These are phyloP conservation scores for Phytophthora fragariae DNA, from an alignment of 352 stramenopile species.

Conservation along the genomic window DNA sequence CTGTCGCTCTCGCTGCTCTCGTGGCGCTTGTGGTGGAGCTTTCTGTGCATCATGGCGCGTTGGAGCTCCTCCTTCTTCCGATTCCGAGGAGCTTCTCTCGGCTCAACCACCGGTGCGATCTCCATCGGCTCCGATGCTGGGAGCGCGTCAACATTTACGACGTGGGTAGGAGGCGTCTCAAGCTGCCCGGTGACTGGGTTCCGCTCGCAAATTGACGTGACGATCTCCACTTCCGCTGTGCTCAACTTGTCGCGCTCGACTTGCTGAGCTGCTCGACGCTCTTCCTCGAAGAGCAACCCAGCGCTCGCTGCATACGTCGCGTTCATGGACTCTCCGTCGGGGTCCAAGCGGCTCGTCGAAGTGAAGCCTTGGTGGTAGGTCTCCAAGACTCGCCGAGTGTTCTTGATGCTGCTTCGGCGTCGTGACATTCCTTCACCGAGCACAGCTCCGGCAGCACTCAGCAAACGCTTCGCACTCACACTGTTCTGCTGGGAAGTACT, in stretches of 20 bases:
- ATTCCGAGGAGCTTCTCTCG: constrained; percentile 21
- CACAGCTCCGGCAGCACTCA: constrained; percentile 5
- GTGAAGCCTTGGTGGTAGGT: constrained; percentile 51
- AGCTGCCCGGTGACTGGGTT: constrained; percentile 54
- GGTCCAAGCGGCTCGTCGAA: constrained; percentile 37
- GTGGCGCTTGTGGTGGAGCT: constrained; percentile 6
- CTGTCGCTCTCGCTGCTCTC: constrained; percentile 10
- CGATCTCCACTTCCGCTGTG: constrained; percentile 12
- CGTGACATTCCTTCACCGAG: constrained; percentile 15
- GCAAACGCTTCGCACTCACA: not conserved
- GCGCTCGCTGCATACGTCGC: constrained; percentile 57
- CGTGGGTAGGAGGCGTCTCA: constrained; percentile 49
- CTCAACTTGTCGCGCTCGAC: constrained; percentile 12
- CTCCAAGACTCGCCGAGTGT: constrained; percentile 49
- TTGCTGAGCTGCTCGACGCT: constrained; percentile 35
- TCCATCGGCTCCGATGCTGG: not conserved
- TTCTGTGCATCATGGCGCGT: constrained; percentile 33
- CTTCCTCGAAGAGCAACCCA: constrained; percentile 61
- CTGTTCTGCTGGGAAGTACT: not conserved
- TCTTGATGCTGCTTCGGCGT: constrained; percentile 56
- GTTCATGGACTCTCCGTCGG: constrained; percentile 49
- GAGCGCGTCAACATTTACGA: constrained; percentile 36
- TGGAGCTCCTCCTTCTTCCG: constrained; percentile 47
- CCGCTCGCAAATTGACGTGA: constrained; percentile 27
- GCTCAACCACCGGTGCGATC: not conserved